Base-by-base conservation (phyloP, 2,329 filamentous ascomycete genomes). In the Pyrenophora tritici-repentis region DNA sequence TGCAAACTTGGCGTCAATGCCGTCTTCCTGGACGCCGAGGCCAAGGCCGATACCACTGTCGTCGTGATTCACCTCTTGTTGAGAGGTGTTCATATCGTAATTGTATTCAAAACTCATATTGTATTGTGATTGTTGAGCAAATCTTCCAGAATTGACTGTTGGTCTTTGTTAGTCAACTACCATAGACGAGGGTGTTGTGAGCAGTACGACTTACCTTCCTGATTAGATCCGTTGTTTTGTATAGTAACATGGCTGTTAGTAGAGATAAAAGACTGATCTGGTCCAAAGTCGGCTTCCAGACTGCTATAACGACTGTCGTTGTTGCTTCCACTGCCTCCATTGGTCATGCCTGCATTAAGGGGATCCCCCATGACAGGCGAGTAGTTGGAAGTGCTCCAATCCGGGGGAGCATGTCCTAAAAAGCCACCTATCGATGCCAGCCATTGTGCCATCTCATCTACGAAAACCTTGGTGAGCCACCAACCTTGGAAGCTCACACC, bases 401-500 rank as follows among this genome's bases (percentile, higher is more conserved):
- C 62, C 6, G 65, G 75, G 2, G 73, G 63, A n/a, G 48, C 58
- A 35, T 80, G 78, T 26, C 80, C 80, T 78, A 97, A 86, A 68
- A 97, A 97, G 0, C 93, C 93, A 42, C 92, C 93, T 63, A 92
- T 87, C 65, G 95, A 91, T 0, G 90, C 91, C 61, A 96, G 80
- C 82, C 95, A 97, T 50, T 88, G 82, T 42, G 91, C 85, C 90
- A 96, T 95, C 76, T 97, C 93, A 67, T 97, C 92, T 44, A 97
- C 84, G 81, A 93, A 97, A 50, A 93, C 92, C 72, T 97, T 96
- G 3, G 91, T 91, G 50, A 97, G 89, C 90, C 90, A 94, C 91
- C 91, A 95, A 5, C 89, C 87, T n/a, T 89, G 88, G 67, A 93
- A 95, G 66, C 88, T 92, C 67, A 87, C 85, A 14, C 88, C 89